phyloP scores from a whole-genome alignment of 768 basidiomycete species.

The Coprinopsis strossmayeri region DNA sequence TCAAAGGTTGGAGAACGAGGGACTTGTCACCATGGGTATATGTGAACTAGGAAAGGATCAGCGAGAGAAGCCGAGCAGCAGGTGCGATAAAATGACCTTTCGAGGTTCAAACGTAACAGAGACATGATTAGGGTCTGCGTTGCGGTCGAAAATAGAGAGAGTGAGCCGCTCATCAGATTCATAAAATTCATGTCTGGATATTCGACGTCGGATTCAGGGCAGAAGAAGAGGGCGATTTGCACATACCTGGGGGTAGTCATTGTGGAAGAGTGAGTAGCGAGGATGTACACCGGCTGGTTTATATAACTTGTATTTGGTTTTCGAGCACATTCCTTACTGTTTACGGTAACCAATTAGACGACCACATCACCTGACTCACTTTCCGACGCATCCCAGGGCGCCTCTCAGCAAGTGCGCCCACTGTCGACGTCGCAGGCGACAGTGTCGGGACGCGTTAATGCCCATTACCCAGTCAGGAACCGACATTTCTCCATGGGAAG shows the following conservation, averaged over 20 bases:
- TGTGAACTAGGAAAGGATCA: conserved; percentile 33
- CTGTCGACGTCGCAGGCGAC: no score
- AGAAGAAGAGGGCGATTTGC: no score
- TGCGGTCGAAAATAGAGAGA: conserved; percentile 73
- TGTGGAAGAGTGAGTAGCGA: conserved; percentile 4
- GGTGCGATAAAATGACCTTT: conserved; percentile 35
- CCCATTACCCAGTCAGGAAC: no score
- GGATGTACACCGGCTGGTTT: no score
- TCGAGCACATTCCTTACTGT: conserved; percentile 31
- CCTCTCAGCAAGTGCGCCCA: no score
- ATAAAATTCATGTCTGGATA: conserved; percentile 77
- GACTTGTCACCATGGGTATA: conserved; percentile 66
- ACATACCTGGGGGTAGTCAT: conserved; percentile 33
- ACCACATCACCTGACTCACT: conserved; percentile 20
- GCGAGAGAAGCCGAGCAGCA: neutral
- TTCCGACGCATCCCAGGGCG: no score
- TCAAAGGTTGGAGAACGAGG: conserved; percentile 74
- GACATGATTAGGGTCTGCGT: conserved; percentile 60
- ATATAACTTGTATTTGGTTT: conserved; percentile 11
- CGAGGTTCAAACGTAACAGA: conserved; percentile 58
- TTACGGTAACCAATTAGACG: conserved; percentile 13
- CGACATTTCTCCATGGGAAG: conserved; percentile 4
- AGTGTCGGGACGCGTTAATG: no score
- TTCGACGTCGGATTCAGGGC: neutral
- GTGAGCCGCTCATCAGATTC: conserved; percentile 74